A percentile compares a stretch with the other conserved stretches of the same genome.
Conservation (phyloP, 2,329 filamentous ascomycete species). For the Alternaria viburni region DNA sequence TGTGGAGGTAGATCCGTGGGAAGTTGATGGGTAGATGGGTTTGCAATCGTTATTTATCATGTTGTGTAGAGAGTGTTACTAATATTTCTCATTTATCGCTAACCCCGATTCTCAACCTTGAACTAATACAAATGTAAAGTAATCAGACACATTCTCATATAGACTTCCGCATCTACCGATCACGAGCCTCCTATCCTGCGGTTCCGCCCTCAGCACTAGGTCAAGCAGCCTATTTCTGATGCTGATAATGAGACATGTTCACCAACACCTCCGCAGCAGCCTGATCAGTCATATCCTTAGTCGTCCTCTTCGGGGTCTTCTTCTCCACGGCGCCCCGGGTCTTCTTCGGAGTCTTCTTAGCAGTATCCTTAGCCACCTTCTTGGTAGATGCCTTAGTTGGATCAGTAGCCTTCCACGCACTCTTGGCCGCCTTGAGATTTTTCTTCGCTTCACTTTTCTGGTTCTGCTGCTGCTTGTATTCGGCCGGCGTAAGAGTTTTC, state of each 20-base stretch:
- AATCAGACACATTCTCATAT: not conserved
- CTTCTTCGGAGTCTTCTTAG: not conserved
- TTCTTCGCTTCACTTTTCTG: too few relatives aligned
- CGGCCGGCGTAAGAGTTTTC: too few relatives aligned
- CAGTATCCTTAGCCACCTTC: too few relatives aligned
- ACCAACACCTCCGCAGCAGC: too few relatives aligned
- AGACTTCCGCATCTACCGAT: not conserved
- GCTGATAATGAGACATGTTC: too few relatives aligned
- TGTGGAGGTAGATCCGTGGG: not conserved
- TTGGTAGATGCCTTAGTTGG: too few relatives aligned
- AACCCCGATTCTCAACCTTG: not conserved
- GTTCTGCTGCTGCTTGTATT: too few relatives aligned
- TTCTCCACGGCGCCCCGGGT: not conserved
- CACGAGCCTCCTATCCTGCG: not conserved
- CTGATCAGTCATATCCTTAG: too few relatives aligned
- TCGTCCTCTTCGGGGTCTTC: not conserved
- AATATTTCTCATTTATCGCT: not conserved
- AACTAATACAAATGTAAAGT: not conserved
- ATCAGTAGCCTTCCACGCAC: too few relatives aligned
- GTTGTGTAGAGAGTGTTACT: not conserved
- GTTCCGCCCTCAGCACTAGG: not conserved
- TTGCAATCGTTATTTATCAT: rapidly evolving
- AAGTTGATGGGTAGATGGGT: not conserved
- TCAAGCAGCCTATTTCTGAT: not conserved
- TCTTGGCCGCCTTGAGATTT: too few relatives aligned